Percentiles rank a stretch among this genome's conserved stretches.
Evolutionary conservation across 768 basidiomycete species (phyloP).

Genomic region (Boletus pseudopeckii): DNA sequence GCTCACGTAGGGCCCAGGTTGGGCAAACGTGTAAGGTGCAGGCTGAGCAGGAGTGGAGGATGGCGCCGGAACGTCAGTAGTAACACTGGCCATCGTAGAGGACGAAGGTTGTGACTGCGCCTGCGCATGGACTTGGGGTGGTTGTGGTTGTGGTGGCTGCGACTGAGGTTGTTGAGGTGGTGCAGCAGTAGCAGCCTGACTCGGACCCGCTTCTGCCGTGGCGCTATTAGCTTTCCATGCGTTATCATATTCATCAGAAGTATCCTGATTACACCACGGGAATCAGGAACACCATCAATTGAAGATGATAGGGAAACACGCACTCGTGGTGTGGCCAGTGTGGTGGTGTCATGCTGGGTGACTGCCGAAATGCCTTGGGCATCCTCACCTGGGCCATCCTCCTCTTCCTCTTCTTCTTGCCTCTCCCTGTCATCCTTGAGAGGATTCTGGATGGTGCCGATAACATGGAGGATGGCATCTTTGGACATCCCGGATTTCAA

Average conservation of each 20-base stretch:
- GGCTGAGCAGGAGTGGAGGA: slow-evolving; percentile 27
- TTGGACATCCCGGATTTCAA: slow-evolving; percentile 57
- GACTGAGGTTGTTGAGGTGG: slow-evolving; percentile 24
- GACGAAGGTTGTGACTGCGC: slow-evolving; percentile 19
- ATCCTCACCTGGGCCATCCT: slow-evolving; percentile 33
- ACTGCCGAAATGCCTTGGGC: slow-evolving; percentile 18
- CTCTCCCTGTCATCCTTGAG: slow-evolving; percentile 35
- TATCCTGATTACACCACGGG: slow-evolving; percentile 32
- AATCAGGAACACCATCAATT: not conserved
- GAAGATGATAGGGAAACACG: not conserved
- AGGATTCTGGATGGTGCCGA: slow-evolving; percentile 52
- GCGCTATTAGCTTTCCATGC: slow-evolving; percentile 63
- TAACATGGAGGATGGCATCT: slow-evolving; percentile 57
- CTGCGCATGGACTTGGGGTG: slow-evolving; percentile 17
- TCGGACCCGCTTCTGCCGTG: slow-evolving; percentile 30
- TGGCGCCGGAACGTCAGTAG: slow-evolving; percentile 18
- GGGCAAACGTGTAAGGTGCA: slow-evolving; percentile 29
- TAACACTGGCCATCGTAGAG: slow-evolving; percentile 16
- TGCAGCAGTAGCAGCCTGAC: slow-evolving; percentile 18
- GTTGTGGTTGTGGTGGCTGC: slow-evolving; percentile 9
- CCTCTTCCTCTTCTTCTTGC: slow-evolving; percentile 33
- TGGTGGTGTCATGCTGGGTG: slow-evolving; percentile 23
- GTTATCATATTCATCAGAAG: slow-evolving; percentile 52
- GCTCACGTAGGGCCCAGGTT: slow-evolving; percentile 32
- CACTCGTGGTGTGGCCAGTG: slow-evolving; percentile 28